These are phyloP conservation scores for Fusarium euwallaceae DNA, from an alignment of 2,329 filamentous ascomycete species.

Conservation along the genomic window DNA sequence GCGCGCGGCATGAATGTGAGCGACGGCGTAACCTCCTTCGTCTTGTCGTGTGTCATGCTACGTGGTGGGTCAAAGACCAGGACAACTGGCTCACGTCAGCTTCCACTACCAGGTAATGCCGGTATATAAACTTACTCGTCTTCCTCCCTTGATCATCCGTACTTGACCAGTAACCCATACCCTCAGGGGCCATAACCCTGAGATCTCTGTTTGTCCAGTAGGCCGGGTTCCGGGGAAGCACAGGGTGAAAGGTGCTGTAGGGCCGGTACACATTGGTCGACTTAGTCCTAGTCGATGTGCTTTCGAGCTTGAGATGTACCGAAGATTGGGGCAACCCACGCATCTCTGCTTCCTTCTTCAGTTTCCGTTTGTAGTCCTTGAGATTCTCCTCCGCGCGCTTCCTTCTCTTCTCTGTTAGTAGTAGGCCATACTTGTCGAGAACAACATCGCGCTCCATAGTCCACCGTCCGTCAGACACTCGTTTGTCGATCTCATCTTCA, in stretches of 20 bases:
- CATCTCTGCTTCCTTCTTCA: constrained; percentile 1
- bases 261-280: constrained; percentile 46
- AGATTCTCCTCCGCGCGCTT: constrained; percentile 13
- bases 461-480: constrained; percentile 43
- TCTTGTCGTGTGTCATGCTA: constrained; percentile 41
- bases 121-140: constrained; percentile 31
- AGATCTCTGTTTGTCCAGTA: constrained; percentile 47
- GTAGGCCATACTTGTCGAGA: constrained; percentile 37
- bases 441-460: constrained; percentile 39
- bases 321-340: background rate
- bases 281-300: constrained; percentile 33
- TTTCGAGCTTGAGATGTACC: constrained; percentile 6
- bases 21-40: constrained; percentile 35
- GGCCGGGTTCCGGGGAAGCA: constrained; percentile 36
- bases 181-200: constrained; percentile 47
- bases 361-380: constrained; percentile 16
- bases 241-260: constrained; percentile 45
- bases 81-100: constrained; percentile 36
- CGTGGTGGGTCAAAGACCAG: constrained; percentile 42
- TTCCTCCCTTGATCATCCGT: constrained; percentile 37
- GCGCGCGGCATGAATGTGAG: constrained; percentile 49
- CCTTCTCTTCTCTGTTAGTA: constrained; percentile 37
- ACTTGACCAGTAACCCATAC: constrained; percentile 43
- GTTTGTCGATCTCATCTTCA: constrained; percentile 42
- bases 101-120: background rate